These are phyloP conservation scores for Irpex sp. DNA, from an alignment of 1,284 basidiomycete genomes.

Conservation along the genomic window DNA sequence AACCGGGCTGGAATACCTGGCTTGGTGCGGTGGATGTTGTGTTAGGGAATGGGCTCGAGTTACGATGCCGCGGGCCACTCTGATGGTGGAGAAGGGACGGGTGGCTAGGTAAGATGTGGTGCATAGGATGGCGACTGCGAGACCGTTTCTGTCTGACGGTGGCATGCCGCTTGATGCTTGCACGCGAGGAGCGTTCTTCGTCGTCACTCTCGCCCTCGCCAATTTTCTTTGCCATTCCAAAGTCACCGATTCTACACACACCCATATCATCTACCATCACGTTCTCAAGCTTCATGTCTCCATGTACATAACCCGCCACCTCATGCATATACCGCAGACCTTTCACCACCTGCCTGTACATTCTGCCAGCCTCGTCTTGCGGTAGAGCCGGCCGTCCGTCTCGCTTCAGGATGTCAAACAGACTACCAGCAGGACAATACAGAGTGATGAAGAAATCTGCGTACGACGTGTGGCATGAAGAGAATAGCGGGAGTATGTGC, in stretches of 20 bases:
- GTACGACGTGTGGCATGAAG: constrained; percentile 56
- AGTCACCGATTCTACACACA: constrained; percentile 78
- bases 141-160: constrained; percentile 15
- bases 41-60: constrained; percentile 49
- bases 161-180: not conserved
- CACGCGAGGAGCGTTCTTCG: constrained; percentile 19
- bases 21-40: constrained; percentile 24
- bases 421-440: constrained; percentile 78
- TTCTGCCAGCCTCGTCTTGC: constrained; percentile 79
- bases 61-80: constrained; percentile 49
- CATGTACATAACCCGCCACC: constrained; percentile 75
- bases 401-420: constrained; percentile 81
- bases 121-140: constrained; percentile 20
- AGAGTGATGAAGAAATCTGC: constrained; percentile 86
- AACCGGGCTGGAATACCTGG: constrained; percentile 70
- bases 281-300: constrained; percentile 97
- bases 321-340: constrained; percentile 88
- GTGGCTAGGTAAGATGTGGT: constrained; percentile 27
- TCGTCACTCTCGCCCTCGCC: constrained; percentile 44
- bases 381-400: constrained; percentile 62
- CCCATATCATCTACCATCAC: constrained; percentile 87
- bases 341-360: constrained; percentile 87
- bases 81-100: constrained; percentile 34
- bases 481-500: constrained; percentile 82
- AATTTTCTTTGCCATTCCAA: constrained; percentile 73